phyloP scores from a whole-genome alignment of 2,329 filamentous ascomycete genomes.

The Arthroderma sp. region DNA sequence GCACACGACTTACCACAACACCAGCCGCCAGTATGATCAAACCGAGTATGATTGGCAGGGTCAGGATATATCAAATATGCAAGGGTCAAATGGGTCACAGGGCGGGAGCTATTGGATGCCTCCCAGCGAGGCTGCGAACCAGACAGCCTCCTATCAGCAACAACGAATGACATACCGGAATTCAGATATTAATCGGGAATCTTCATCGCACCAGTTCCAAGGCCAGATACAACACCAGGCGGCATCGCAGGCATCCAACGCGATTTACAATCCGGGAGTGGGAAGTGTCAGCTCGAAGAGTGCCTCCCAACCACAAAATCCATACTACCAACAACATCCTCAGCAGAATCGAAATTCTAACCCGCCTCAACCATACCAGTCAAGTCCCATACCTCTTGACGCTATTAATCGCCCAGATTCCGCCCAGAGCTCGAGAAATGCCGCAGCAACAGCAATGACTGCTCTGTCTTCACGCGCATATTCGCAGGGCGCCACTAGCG shows the following conservation, averaged over 20 bases:
- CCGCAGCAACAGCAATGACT: slow-evolving; percentile 10
- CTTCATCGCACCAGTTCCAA: background rate
- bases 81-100: slow-evolving; percentile 1
- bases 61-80: slow-evolving; percentile 2
- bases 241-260: background rate
- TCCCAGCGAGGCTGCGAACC: slow-evolving; percentile 1
- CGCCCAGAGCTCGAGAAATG: slow-evolving; percentile 8
- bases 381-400: background rate
- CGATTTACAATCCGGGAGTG: no score
- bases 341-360: background rate
- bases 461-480: slow-evolving; percentile 6
- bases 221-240: background rate
- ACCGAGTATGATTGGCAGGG: slow-evolving; percentile 7
- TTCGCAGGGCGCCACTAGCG: no score
- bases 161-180: slow-evolving; percentile 5
- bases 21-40: slow-evolving; percentile 6
- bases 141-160: slow-evolving; percentile 4
- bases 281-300: no score
- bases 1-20: slow-evolving; percentile 1
- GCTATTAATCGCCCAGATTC: slow-evolving; percentile 6
- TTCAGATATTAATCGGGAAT: slow-evolving; percentile 4
- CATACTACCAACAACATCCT: slow-evolving; percentile 1
- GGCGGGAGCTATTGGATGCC: slow-evolving; percentile 5
- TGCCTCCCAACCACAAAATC: background rate
- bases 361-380: background rate